Evolutionary conservation across 306 rosid genomes (phyloP), one percentile per base, ranked within the genome.

Genomic region (Lupinus albus): DNA sequence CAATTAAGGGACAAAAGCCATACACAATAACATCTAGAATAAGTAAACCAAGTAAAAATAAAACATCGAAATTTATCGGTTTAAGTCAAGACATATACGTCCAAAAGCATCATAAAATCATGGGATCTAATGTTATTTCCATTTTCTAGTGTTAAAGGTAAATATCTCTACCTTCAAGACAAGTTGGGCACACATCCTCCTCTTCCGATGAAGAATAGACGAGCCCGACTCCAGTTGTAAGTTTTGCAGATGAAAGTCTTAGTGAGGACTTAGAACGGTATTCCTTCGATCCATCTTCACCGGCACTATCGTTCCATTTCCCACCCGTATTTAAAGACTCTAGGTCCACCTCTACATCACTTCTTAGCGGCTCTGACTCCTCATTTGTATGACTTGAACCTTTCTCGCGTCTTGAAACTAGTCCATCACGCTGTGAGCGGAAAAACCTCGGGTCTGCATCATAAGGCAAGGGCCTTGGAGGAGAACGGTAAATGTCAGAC

Each of bases 381-480:
- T 88, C 97, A 8, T 86, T 90, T 48, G 81, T 80, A 74, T 90
- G 97, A 75, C 95, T 90, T 17, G 97, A 83, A 66, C 92, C 99
- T 80, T 94, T 94, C 76, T 90, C 99, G 36, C 87, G 91, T 76
- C 97, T 86, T 38, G 90, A 86, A 79, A 86, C 74, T 59, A 89
- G 76, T 54, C 88, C 87, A 70, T 92, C 98, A 47, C 84, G 85
- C 77, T 87, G 96, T 71, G 78, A 78, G 55, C 84, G 89, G 80
- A 79, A 74, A 76, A 63, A 78, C 81, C 97, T 82, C 11, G 97
- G 89, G 77, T 90, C 97, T 48, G 80, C 97, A 78, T 94, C 99
- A 64, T 90, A 94, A 67, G 99, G 99, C 84, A 94, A 76, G 35
- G 99, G 99, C 83, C 94, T 85, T 36, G 99, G 99, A 76, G 97